Conservation (phyloP, 371 early-diverging fungal species). For the Nosema granulosis region DNA sequence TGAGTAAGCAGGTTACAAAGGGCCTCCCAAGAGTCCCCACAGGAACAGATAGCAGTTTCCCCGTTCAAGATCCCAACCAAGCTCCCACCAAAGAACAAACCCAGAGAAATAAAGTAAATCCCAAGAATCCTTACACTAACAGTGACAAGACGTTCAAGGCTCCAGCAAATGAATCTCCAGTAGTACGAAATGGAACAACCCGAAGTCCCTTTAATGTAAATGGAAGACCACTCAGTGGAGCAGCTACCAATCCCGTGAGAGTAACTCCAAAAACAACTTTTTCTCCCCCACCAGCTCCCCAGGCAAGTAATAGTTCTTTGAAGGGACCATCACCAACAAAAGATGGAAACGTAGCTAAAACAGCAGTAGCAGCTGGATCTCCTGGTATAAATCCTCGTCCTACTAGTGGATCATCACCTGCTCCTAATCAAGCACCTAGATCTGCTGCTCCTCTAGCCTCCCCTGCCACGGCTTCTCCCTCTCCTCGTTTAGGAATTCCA, state of each 20-base stretch:
- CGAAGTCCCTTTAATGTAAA: neutral
- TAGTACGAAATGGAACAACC: neutral
- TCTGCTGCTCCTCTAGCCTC: neutral
- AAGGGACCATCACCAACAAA: neutral
- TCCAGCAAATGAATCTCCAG: neutral
- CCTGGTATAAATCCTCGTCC: neutral
- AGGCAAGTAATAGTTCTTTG: neutral
- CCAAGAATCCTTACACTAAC: neutral
- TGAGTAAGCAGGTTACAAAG: neutral
- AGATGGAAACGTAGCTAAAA: neutral
- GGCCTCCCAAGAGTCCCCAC: slow-evolving; percentile 6
- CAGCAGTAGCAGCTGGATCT: neutral
- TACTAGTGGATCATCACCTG: neutral
- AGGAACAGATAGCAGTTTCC: slow-evolving; percentile 2
- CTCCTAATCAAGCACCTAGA: neutral
- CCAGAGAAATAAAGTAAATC: neutral
- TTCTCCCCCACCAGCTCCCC: neutral
- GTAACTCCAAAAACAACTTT: neutral
- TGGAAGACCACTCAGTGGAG: neutral
- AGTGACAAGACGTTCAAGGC: neutral
- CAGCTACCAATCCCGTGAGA: neutral
- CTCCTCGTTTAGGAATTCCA: neutral
- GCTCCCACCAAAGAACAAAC: neutral
- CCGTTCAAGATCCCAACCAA: neutral
- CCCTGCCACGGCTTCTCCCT: neutral